Evolutionary conservation across 2,329 filamentous ascomycete species (phyloP).

Genomic region (Pleurostoma richardsiae): DNA sequence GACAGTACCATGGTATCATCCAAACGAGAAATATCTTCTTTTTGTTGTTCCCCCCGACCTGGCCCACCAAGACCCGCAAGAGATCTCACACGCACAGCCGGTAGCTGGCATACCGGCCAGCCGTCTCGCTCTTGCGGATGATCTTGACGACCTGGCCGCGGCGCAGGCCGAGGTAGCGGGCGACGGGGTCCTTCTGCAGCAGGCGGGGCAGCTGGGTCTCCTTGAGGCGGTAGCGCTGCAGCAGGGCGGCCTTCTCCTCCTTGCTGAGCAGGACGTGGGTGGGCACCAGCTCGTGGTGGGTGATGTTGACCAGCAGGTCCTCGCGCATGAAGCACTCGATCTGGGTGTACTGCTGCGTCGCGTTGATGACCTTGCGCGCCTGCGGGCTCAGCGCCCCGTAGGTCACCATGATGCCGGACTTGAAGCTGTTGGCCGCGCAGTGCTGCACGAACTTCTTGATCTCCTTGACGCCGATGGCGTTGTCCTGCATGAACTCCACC

Average conservation of each 20-base stretch:
- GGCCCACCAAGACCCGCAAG: too few relatives aligned
- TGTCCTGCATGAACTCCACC: constrained; percentile 81
- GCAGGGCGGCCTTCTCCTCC: constrained; percentile 81
- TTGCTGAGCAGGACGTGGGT: constrained; percentile 85
- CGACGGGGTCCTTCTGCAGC: constrained; percentile 85
- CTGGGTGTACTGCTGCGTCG: constrained; percentile 68
- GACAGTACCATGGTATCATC: too few relatives aligned
- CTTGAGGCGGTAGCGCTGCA: constrained; percentile 90
- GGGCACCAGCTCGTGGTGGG: constrained; percentile 92
- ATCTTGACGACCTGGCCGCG: constrained; percentile 97
- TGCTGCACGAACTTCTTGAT: constrained; percentile 85
- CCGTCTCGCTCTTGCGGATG: constrained; percentile 90
- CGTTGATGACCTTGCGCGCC: constrained; percentile 79
- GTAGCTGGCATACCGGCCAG: constrained; percentile 94
- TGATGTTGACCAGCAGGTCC: constrained; percentile 96
- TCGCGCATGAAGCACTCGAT: constrained; percentile 96
- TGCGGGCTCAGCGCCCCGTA: constrained; percentile 77
- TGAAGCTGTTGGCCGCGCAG: constrained; percentile 74
- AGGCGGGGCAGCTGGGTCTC: constrained; percentile 96
- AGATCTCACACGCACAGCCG: constrained; percentile 55
- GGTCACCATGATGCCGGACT: constrained; percentile 87
- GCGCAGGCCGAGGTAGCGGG: constrained; percentile 84
- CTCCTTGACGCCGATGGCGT: constrained; percentile 82
- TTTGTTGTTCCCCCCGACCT: too few relatives aligned
- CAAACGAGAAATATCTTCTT: too few relatives aligned